A percentile compares a stretch with the other conserved stretches of the same genome.
These are phyloP conservation scores for Morella rubra DNA, from an alignment of 306 rosid species.

Conservation along the genomic window DNA sequence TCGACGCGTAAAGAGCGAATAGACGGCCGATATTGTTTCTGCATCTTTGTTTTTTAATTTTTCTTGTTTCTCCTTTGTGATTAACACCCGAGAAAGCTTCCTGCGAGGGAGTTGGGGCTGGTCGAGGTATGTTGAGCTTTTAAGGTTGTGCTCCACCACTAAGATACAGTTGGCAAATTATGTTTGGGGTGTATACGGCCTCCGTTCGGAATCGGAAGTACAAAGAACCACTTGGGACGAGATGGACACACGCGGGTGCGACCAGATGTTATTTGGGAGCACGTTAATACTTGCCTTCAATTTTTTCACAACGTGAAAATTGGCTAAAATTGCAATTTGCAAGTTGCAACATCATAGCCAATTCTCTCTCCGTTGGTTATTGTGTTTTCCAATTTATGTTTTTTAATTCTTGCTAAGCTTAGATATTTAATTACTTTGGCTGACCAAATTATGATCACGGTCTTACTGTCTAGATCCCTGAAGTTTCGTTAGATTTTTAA, in stretches of 20 bases:
- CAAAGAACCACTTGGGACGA: background rate
- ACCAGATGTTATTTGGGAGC: background rate
- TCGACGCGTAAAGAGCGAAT: background rate
- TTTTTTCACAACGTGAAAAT: no score
- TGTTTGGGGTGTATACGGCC: background rate
- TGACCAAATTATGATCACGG: no score
- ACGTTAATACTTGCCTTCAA: background rate
- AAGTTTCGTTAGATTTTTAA: no score
- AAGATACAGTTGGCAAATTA: constrained; percentile 1
- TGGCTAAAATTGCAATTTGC: no score
- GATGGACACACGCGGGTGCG: background rate
- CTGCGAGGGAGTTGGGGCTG: constrained; percentile 5
- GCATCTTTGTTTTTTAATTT: no score
- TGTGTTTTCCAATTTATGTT: no score
- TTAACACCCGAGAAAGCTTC: background rate
- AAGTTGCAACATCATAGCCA: no score
- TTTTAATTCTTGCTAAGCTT: no score
- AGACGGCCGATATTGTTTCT: constrained; percentile 16
- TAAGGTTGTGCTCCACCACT: constrained; percentile 1
- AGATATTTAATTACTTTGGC: no score
- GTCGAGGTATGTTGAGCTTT: background rate
- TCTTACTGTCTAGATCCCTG: no score
- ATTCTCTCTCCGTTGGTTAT: no score
- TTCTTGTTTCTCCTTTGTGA: no score
- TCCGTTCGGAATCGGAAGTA: background rate